Percentiles rank a stretch among this genome's conserved stretches.
Evolutionary conservation across 2,329 filamentous ascomycete species (phyloP).

Genomic region (Rachicladosporium sp.): DNA sequence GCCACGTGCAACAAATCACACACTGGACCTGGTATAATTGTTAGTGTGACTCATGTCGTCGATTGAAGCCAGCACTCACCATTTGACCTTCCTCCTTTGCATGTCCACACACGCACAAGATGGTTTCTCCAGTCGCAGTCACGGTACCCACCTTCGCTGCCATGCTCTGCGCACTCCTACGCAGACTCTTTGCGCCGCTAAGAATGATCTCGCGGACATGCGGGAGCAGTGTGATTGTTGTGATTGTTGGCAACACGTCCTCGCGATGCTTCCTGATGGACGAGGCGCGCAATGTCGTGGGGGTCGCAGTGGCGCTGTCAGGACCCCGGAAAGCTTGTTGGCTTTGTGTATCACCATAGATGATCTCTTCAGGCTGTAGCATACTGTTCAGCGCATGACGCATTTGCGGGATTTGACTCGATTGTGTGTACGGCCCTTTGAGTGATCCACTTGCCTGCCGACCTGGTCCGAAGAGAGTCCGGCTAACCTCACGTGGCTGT

Average conservation of each 20-base stretch:
- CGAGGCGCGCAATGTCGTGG: slow-evolving; percentile 1
- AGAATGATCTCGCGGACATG: slow-evolving; percentile 6
- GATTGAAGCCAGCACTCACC: slow-evolving; percentile 21
- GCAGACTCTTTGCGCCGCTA: slow-evolving; percentile 6
- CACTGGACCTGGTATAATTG: slow-evolving; percentile 28
- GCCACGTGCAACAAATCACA: slow-evolving; percentile 31
- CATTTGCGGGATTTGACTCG: slow-evolving; percentile 14
- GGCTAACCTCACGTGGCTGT: neutral
- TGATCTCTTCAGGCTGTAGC: slow-evolving; percentile 18
- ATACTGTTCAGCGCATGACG: slow-evolving; percentile 13
- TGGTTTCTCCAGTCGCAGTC: slow-evolving; percentile 8
- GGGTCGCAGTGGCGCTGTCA: slow-evolving; percentile 3
- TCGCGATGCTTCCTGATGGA: neutral
- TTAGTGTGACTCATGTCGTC: slow-evolving; percentile 3
- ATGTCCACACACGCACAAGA: slow-evolving; percentile 32
- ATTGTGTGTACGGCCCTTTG: slow-evolving; percentile 12
- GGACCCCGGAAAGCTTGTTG: slow-evolving; percentile 6
- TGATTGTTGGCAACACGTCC: neutral
- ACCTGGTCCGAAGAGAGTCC: too few species aligned
- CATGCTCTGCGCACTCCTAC: slow-evolving; percentile 8
- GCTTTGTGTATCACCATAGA: slow-evolving; percentile 22
- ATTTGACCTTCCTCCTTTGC: slow-evolving; percentile 28
- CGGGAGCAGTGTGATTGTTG: slow-evolving; percentile 8
- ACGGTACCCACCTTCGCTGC: slow-evolving; percentile 7
- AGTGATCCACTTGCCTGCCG: too few species aligned